Conservation (phyloP, 306 rosid genomes). For the Datisca glomerata region DNA sequence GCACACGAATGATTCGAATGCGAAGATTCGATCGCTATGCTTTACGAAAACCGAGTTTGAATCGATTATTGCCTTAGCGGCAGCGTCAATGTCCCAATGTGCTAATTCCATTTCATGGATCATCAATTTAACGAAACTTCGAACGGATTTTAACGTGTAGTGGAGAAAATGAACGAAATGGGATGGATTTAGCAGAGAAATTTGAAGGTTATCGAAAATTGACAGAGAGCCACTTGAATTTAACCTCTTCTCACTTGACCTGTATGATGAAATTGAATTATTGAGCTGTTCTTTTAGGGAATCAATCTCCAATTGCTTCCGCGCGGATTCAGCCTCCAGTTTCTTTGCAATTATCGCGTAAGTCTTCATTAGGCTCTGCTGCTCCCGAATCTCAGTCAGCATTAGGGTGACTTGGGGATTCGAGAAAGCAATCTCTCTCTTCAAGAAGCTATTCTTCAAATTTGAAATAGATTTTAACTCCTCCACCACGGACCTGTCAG, state of each 20-base stretch:
- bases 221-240: conserved; percentile 56
- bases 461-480: conserved; percentile 69
- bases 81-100: conserved; percentile 73
- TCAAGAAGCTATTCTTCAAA: conserved; percentile 52
- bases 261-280: conserved; percentile 25
- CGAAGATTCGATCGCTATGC: conserved; percentile 38
- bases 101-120: conserved; percentile 75
- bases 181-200: conserved; percentile 24
- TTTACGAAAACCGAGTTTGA: conserved; percentile 41
- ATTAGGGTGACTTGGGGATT: conserved; percentile 77
- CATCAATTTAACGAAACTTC: conserved; percentile 53
- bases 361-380: conserved; percentile 73
- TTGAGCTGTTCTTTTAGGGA: conserved; percentile 25
- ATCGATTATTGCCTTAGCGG: conserved; percentile 51
- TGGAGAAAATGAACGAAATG: conserved; percentile 60
- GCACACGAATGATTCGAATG: conserved; percentile 67
- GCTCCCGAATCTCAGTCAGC: conserved; percentile 97
- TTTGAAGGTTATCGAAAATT: conserved; percentile 34
- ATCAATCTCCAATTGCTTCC: conserved; percentile 12
- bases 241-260: conserved; percentile 41
- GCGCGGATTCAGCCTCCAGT: conserved; percentile 42
- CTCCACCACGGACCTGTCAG: conserved; percentile 76
- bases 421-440: conserved; percentile 66
- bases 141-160: conserved; percentile 27
- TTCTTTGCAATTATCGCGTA: conserved; percentile 69